Conservation (phyloP, 2,329 filamentous ascomycete genomes). For the Blastomyces percursus region DNA sequence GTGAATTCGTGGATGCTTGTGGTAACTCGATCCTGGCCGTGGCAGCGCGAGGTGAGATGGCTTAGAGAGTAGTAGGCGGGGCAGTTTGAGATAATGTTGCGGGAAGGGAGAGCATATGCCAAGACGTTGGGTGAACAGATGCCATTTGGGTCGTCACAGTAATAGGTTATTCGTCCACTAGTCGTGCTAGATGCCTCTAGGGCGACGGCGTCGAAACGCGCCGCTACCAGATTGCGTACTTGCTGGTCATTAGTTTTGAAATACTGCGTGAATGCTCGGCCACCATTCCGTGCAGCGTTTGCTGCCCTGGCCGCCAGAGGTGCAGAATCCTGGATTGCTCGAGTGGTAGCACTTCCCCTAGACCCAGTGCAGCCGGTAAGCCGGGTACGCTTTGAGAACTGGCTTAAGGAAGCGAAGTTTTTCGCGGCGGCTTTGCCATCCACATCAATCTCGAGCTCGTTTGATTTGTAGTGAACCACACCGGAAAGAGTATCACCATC, state of each 20-base stretch:
- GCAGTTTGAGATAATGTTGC: conserved; percentile 52
- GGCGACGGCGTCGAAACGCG: conserved; percentile 43
- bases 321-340: conserved; percentile 45
- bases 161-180: conserved; percentile 41
- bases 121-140: conserved; percentile 45
- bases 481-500: conserved; percentile 45
- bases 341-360: conserved; percentile 36
- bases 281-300: conserved; percentile 41
- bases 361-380: conserved; percentile 46
- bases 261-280: conserved; percentile 47
- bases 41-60: conserved; percentile 42
- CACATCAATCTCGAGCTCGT: conserved; percentile 47
- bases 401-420: conserved; percentile 38
- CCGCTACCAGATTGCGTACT: conserved; percentile 41
- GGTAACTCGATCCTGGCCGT: conserved; percentile 54
- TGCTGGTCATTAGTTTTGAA: conserved; percentile 48
- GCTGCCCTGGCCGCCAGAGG: conserved; percentile 45
- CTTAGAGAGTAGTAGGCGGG: conserved; percentile 46
- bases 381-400: conserved; percentile 36
- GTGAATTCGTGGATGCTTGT: conserved; percentile 57
- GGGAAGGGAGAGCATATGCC: conserved; percentile 50
- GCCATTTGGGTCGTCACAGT: conserved; percentile 48
- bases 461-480: conserved; percentile 48
- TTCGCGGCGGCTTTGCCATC: conserved; percentile 46
- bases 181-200: conserved; percentile 44